Percentiles rank a stretch among this genome's conserved stretches.
Evolutionary conservation across 1,284 basidiomycete genomes (phyloP).

Genomic region (Mycena sp.): DNA sequence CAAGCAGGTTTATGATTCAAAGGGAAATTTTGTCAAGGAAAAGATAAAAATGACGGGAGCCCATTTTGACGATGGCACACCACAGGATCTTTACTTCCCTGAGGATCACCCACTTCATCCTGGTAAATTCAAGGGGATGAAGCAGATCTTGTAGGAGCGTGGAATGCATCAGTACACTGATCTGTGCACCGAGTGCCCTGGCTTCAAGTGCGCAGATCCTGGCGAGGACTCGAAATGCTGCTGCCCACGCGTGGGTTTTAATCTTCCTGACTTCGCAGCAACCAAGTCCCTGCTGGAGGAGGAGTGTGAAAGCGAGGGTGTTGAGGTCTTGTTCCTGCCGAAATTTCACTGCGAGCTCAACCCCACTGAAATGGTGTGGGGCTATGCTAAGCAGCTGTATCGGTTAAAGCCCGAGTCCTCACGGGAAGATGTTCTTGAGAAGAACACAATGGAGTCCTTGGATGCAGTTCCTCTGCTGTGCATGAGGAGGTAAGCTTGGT

Average conservation of each 20-base stretch:
- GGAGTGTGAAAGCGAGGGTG: not conserved
- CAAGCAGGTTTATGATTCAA: too few species aligned
- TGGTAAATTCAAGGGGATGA: slow-evolving; percentile 44
- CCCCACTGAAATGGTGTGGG: slow-evolving; percentile 28
- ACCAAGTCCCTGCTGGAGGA: slow-evolving; percentile 28
- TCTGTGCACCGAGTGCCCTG: slow-evolving; percentile 10
- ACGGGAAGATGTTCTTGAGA: slow-evolving; percentile 16
- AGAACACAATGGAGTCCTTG: slow-evolving; percentile 15
- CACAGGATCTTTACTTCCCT: too few species aligned
- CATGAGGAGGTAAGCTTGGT: slow-evolving; percentile 19
- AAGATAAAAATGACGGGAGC: too few species aligned
- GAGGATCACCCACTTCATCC: slow-evolving; percentile 12
- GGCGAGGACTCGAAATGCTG: slow-evolving; percentile 29
- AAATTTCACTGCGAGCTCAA: slow-evolving; percentile 33
- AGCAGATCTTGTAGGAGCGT: slow-evolving; percentile 35
- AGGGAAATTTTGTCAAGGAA: too few species aligned
- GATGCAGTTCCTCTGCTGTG: slow-evolving; percentile 18
- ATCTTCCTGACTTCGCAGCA: slow-evolving; percentile 32
- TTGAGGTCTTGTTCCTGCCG: too few species aligned
- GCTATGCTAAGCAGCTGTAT: slow-evolving; percentile 27
- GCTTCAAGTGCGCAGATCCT: slow-evolving; percentile 22
- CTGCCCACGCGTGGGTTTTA: slow-evolving; percentile 30
- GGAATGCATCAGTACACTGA: slow-evolving; percentile 12
- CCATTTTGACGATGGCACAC: too few species aligned
- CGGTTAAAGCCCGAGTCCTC: too few species aligned